Percentiles rank a stretch among this genome's conserved stretches.
phyloP scores from a whole-genome alignment of 2,329 filamentous ascomycete species.

The Fusarium sp. region DNA sequence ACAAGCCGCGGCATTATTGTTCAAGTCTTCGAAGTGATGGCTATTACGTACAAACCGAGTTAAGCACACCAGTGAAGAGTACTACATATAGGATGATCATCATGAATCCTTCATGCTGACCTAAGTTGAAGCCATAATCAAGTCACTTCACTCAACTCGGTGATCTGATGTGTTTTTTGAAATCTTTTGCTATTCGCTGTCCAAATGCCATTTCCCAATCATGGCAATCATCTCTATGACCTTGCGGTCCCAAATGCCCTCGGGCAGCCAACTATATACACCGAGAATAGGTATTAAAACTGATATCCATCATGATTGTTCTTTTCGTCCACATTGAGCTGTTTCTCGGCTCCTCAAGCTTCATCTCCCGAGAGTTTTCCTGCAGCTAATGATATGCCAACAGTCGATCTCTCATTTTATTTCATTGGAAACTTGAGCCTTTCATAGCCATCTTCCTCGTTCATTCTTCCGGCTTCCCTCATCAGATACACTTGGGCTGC shows the following conservation, averaged over 20 bases:
- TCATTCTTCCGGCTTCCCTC: slow-evolving; percentile 13
- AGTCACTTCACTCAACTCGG: background rate
- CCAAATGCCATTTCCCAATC: slow-evolving; percentile 36
- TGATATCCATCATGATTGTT: slow-evolving; percentile 41
- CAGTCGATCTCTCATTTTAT: background rate
- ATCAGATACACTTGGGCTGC: slow-evolving; percentile 6
- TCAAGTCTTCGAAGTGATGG: background rate
- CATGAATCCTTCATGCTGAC: slow-evolving; percentile 12
- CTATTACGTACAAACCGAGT: background rate
- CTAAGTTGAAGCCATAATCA: background rate
- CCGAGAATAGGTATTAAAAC: slow-evolving; percentile 48
- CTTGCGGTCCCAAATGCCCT: slow-evolving; percentile 37
- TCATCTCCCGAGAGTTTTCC: background rate
- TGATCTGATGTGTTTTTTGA: background rate
- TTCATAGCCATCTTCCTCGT: slow-evolving; percentile 11
- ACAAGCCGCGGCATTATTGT: background rate
- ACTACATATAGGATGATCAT: slow-evolving; percentile 7
- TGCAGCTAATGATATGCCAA: background rate
- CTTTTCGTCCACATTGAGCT: slow-evolving; percentile 21
- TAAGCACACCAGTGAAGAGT: background rate
- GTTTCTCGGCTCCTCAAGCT: background rate
- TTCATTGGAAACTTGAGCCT: background rate
- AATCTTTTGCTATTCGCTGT: slow-evolving; percentile 22
- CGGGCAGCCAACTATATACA: slow-evolving; percentile 44
- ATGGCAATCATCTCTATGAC: slow-evolving; percentile 37